Percentiles rank a stretch among this genome's conserved stretches.
Evolutionary conservation across 768 basidiomycete genomes (phyloP).

Genomic region (Leccinum imitatum): DNA sequence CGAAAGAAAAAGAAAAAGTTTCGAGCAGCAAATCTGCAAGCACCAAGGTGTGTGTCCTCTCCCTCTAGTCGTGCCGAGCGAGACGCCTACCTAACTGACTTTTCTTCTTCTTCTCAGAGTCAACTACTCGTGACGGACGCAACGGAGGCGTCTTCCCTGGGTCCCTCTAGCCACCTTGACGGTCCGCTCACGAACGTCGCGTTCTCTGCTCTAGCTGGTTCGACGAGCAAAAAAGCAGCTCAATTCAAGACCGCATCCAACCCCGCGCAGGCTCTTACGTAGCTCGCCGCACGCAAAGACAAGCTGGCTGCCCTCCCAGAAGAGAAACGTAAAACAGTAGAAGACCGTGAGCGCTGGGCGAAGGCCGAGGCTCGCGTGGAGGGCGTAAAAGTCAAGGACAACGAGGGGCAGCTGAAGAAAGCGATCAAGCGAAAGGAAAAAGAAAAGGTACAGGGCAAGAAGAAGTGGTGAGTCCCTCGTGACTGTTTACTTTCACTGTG

Average conservation of each 20-base stretch:
- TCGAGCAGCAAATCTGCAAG: too few relatives aligned
- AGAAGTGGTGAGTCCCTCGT: constrained; percentile 64
- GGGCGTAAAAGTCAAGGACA: constrained; percentile 90
- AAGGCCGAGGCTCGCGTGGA: constrained; percentile 87
- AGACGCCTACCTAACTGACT: too few relatives aligned
- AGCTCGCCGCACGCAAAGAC: constrained; percentile 74
- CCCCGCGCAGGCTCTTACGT: constrained; percentile 81
- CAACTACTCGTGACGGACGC: constrained; percentile 58
- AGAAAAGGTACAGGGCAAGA: constrained; percentile 80
- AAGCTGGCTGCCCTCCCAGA: constrained; percentile 76
- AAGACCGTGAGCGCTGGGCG: constrained; percentile 85
- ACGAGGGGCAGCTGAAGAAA: constrained; percentile 84
- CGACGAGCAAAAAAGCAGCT: constrained; percentile 46
- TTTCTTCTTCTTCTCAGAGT: too few relatives aligned
- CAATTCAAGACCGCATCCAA: constrained; percentile 73
- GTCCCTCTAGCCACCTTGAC: constrained; percentile 32
- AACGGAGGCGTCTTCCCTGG: constrained; percentile 41
- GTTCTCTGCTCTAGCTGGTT: constrained; percentile 62
- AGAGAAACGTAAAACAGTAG: constrained; percentile 76
- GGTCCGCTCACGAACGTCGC: constrained; percentile 59
- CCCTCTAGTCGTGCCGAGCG: too few relatives aligned
- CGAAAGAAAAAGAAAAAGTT: too few relatives aligned
- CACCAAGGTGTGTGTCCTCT: too few relatives aligned
- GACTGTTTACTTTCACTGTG: neutral
- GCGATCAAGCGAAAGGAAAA: constrained; percentile 92